These are phyloP conservation scores for Beauveria varroae DNA, from an alignment of 2,329 filamentous ascomycete genomes.

Conservation along the genomic window DNA sequence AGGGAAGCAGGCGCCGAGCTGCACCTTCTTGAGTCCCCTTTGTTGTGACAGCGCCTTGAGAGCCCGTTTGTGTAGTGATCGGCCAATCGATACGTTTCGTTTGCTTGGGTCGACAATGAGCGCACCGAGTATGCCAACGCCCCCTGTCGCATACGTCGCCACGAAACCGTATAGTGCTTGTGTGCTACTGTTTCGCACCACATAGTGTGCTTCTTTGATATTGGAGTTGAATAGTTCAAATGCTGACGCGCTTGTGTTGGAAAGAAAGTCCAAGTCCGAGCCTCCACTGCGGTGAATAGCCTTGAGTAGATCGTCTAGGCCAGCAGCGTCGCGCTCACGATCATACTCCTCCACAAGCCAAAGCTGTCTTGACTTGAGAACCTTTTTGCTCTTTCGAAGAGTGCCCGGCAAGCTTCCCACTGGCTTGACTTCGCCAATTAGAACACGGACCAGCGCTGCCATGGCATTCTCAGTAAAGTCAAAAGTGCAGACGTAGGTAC, in stretches of 20 bases:
- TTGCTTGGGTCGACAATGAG: conserved; percentile 86
- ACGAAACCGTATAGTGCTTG: conserved; percentile 88
- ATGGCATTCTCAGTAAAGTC: conserved; percentile 93
- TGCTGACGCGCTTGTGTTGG: conserved; percentile 61
- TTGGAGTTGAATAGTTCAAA: conserved; percentile 67
- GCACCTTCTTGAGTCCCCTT: conserved; percentile 67
- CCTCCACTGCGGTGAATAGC: conserved; percentile 60
- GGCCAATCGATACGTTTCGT: conserved; percentile 81
- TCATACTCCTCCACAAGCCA: conserved; percentile 92
- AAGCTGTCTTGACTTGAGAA: conserved; percentile 81
- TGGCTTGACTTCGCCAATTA: conserved; percentile 67
- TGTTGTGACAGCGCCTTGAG: conserved; percentile 65
- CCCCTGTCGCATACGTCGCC: conserved; percentile 72
- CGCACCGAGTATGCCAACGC: conserved; percentile 69
- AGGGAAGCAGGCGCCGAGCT: conserved; percentile 73
- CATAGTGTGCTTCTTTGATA: conserved; percentile 77
- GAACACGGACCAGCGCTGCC: conserved; percentile 70
- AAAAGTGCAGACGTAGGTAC: conserved; percentile 91
- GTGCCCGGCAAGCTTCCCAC: conserved; percentile 61
- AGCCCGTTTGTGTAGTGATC: conserved; percentile 80
- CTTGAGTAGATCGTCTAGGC: conserved; percentile 67
- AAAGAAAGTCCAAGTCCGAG: conserved; percentile 61
- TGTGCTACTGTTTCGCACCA: conserved; percentile 89
- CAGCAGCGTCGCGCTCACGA: conserved; percentile 64
- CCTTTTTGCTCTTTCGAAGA: conserved; percentile 78